Percentiles rank a stretch among this genome's conserved stretches.
Conservation (phyloP, 116 monocot genomes). For the Zostera marina region DNA sequence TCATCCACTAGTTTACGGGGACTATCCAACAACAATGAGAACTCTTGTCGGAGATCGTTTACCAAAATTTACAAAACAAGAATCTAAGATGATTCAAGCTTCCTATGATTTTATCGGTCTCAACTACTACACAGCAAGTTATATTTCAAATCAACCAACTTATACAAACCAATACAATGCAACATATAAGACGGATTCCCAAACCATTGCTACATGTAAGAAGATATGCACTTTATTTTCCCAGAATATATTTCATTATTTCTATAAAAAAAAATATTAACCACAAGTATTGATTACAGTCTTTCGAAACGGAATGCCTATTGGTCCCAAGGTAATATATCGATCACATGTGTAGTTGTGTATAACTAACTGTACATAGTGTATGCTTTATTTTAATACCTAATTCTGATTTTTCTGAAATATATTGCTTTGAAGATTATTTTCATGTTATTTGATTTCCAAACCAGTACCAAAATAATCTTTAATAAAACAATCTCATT, state of each 20-base stretch:
- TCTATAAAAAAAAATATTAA: neutral
- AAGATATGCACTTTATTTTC: neutral
- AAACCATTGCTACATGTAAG: constrained; percentile 3
- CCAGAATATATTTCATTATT: neutral
- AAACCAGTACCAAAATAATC: no score
- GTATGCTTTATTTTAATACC: no score
- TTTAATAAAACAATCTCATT: no score
- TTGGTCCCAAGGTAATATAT: neutral
- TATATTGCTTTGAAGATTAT: no score
- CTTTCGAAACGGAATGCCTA: neutral
- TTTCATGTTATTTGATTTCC: no score
- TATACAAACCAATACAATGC: neutral
- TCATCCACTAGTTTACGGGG: constrained; percentile 40
- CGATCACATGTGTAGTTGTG: no score
- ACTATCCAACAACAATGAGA: constrained; percentile 46
- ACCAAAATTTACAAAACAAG: constrained; percentile 27
- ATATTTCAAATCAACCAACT: constrained; percentile 6
- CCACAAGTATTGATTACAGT: neutral
- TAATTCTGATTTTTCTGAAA: no score
- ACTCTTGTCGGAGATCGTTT: constrained; percentile 25
- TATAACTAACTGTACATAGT: no score
- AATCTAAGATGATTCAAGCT: constrained; percentile 32
- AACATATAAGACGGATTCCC: constrained; percentile 1
- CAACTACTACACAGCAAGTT: constrained; percentile 42
- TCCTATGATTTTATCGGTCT: constrained; percentile 56